Base-by-base conservation (phyloP, 2,329 filamentous ascomycete genomes). In the Trichoderma arundinaceum region DNA sequence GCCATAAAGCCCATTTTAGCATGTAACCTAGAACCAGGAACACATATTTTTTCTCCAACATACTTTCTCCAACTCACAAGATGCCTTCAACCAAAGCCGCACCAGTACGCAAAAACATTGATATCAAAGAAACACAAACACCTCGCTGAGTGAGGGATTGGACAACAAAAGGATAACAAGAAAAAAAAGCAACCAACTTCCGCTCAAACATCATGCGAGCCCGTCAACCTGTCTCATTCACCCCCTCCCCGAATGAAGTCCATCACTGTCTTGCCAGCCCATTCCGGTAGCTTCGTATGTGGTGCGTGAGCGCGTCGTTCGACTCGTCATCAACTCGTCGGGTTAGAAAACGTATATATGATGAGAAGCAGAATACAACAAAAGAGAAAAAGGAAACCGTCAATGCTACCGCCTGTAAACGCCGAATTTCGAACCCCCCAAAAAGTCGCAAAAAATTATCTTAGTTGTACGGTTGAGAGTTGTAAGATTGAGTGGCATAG, bases 61-160 rank as follows among this genome's bases (percentile, higher is more conserved):
- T 68, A 68, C 57, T 48, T 52, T 68, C 62, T 60, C 65, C 63
- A 61, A 71, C 59, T 67, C 60, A 68, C 52, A 63, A 66, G 63
- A 54, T 67, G 43, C 46, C 57, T 49, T 41, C 43, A 54, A 51
- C 49, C 60, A 60, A 57, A 67, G 52, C 60, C 56, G 58, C 62
- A 39, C 61, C 67, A 63, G 65, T 71, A 69, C 69, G 65, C 67
- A 71, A 60, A 72, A 53, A 68, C 51, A 64, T 69, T 39, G 22
- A 28, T 28, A 65, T 66, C 64, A 65, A 69, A 69, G 51, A 71
- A 73, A 69, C 66, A 68, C 71, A 74, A 70, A 64, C 64, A 58
- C 66, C 67, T 54, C 52, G 66, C 49, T 53, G 62, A 65, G 62
- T 9, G 64, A 57, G 57, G 57, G 19, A 9, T 12, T 44, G 43